Conservation (phyloP, 2,329 filamentous ascomycete genomes). For the Fusarium gaditjirri region DNA sequence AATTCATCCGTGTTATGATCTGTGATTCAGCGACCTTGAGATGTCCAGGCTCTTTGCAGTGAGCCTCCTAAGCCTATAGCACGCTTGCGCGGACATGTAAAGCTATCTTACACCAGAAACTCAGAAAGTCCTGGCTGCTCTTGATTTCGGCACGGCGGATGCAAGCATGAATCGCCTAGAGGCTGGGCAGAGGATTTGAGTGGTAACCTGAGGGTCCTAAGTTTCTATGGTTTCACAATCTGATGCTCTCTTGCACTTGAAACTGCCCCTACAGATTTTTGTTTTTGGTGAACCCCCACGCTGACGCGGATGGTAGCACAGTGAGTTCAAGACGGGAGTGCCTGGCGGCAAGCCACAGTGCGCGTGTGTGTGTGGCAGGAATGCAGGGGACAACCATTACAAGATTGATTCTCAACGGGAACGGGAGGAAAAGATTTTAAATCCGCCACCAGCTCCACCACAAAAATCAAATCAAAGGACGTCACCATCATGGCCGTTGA, state of each 20-base stretch:
- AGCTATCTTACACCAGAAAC: neutral
- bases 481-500: conserved; percentile 3
- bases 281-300: conserved; percentile 17
- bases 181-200: conserved; percentile 4
- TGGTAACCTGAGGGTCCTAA: conserved; percentile 9
- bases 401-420: conserved; percentile 8
- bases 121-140: conserved; percentile 1
- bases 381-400: conserved; percentile 30
- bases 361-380: conserved; percentile 20
- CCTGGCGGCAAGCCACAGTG: conserved; percentile 29
- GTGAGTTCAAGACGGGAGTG: conserved; percentile 21
- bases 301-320: conserved; percentile 14
- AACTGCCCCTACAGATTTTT: conserved; percentile 6
- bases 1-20: neutral
- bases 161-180: neutral
- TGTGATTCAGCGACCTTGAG: neutral
- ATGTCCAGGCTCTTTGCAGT: neutral
- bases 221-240: conserved; percentile 30
- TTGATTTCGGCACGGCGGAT: conserved; percentile 3
- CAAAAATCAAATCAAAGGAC: conserved; percentile 1
- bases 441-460: conserved; percentile 3
- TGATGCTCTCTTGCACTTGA: conserved; percentile 22
- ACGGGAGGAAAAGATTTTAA: conserved; percentile 4
- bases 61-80: neutral
- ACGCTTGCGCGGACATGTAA: neutral